Conservation (phyloP, 352 stramenopile genomes). For the Globisporangium iwayamae region DNA sequence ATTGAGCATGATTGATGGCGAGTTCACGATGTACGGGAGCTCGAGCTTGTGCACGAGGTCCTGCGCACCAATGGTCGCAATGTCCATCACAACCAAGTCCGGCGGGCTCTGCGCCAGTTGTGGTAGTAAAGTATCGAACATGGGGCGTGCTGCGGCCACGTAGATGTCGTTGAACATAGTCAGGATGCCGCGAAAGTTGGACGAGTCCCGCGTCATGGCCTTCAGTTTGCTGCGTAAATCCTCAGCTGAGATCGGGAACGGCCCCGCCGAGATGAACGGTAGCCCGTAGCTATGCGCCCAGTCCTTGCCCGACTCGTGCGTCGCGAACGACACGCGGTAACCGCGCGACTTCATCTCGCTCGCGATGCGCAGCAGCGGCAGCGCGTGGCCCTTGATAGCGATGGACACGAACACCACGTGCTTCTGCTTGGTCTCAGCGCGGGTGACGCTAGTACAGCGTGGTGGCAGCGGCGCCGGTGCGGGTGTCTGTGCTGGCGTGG, state of each 20-base stretch:
- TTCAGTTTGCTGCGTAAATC: slow-evolving; percentile 68
- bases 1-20: slow-evolving; percentile 83
- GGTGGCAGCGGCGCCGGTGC: neutral
- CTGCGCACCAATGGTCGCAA: slow-evolving; percentile 76
- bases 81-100: slow-evolving; percentile 77
- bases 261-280: slow-evolving; percentile 67
- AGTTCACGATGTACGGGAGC: slow-evolving; percentile 81
- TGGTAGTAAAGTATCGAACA: slow-evolving; percentile 71
- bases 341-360: slow-evolving; percentile 67
- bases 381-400: slow-evolving; percentile 75
- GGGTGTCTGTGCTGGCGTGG: neutral
- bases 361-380: slow-evolving; percentile 72
- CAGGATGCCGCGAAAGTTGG: slow-evolving; percentile 81
- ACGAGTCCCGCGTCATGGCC: slow-evolving; percentile 77
- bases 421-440: slow-evolving; percentile 21
- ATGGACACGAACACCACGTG: slow-evolving; percentile 83
- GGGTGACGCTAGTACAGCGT: slow-evolving; percentile 2
- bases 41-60: slow-evolving; percentile 75
- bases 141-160: slow-evolving; percentile 64
- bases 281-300: slow-evolving; percentile 56
- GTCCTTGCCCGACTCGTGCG: slow-evolving; percentile 75
- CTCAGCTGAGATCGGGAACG: slow-evolving; percentile 72
- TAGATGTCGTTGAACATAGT: slow-evolving; percentile 90
- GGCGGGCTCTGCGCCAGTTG: slow-evolving; percentile 38
- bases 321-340: slow-evolving; percentile 80